Evolutionary conservation across 2,329 filamentous ascomycete genomes (phyloP), one percentile per base, ranked within the genome.

Genomic region (Cercospora berteroae): DNA sequence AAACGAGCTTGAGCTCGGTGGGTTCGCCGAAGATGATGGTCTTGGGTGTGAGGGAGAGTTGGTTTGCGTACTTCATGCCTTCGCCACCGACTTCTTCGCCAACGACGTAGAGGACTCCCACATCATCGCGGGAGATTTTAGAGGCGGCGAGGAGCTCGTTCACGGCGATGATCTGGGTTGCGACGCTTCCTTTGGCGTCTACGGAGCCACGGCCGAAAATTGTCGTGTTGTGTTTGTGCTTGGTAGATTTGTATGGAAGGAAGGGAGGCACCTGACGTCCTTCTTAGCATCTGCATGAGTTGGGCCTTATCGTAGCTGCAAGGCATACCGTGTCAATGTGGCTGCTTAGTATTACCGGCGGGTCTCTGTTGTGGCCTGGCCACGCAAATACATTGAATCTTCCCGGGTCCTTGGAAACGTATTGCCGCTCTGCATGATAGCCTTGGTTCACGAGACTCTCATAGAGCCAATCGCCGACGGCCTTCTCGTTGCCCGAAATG

Each of bases 11-110:
- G 72, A 89, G 87, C 75, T 96, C 93, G 0, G 95, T 99, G 0
- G 94, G 94, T 78, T 99, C 95, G 48, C 95, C 94, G 75, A 97
- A 98, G 74, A 94, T 90, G 74, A 92, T 89, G 3, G 92, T 88
- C 36, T 89, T 85, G 66, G 81, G 75, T 50, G 78, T 72, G 36
- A 84, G 69, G 61, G 81, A 77, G 50, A 87, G 76, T 5, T 80
- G 76, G 74, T 88, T 84, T 8, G 79, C 85, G 1, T 74, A 72
- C 44, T 72, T 83, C 94, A 98, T 98, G 8, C 94, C 94, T 69
- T 90, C 89, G 9, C 94, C 94, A 3, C 83, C 83, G 2, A 84
- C 85, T 79, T 98, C 94, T 79, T 99, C 94, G 67, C 92, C 93
- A 0, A 97, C 91, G 1, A 89, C 87, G 74, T 86, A 89, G 27